Percentiles rank a stretch among this genome's conserved stretches.
Conservation (phyloP, 352 stramenopile species). For the Phytopythium sindhum region DNA sequence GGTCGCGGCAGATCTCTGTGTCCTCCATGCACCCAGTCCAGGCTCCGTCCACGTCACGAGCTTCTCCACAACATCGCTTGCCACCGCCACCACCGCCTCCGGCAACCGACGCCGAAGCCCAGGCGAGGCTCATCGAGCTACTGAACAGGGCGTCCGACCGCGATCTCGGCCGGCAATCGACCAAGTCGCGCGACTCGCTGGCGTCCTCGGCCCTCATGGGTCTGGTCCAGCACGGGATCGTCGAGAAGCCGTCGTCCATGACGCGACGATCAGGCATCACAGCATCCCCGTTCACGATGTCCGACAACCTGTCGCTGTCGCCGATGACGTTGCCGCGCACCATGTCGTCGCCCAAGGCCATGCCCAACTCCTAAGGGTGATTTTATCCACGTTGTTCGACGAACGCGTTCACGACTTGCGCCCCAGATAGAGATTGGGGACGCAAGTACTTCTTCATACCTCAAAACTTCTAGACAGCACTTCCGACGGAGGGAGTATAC, state of each 20-base stretch:
- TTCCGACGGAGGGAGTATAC: background rate
- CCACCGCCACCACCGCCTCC: background rate
- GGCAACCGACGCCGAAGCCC: background rate
- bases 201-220: conserved; percentile 2
- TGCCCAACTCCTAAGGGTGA: background rate
- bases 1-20: conserved; percentile 1
- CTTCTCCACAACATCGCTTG: background rate
- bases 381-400: background rate
- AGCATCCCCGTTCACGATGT: conserved; percentile 2
- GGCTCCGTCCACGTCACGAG: background rate
- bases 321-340: conserved; percentile 2
- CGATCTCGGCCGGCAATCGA: background rate
- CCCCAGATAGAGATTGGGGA: background rate
- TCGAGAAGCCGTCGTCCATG: background rate
- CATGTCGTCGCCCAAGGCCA: background rate
- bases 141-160: conserved; percentile 3
- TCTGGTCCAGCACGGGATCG: background rate
- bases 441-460: background rate
- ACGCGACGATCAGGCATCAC: background rate
- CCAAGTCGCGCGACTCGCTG: conserved; percentile 3
- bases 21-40: background rate
- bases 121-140: conserved; percentile 3
- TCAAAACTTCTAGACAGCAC: background rate
- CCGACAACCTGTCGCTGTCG: conserved; percentile 3
- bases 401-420: background rate